phyloP scores from a whole-genome alignment of 1,139 yeast species.

The Pichia norvegensis region DNA sequence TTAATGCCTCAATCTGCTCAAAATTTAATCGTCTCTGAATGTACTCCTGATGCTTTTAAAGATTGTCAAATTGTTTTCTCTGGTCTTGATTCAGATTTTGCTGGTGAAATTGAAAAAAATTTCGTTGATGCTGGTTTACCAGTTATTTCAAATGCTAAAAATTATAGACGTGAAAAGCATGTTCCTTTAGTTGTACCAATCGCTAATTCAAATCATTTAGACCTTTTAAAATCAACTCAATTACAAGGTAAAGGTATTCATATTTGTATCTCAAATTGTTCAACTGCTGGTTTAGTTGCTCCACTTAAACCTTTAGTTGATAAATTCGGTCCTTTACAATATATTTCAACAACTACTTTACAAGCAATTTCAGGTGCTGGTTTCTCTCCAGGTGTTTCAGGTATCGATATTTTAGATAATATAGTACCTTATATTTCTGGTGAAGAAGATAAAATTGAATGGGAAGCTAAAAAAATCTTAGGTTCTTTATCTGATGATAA shows the following conservation, averaged over 20 bases:
- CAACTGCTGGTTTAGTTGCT: conserved; percentile 96
- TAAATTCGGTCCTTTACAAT: conserved; percentile 79
- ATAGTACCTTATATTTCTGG: conserved; percentile 92
- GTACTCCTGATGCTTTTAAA: conserved; percentile 66
- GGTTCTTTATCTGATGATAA: conserved; percentile 54
- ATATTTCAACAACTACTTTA: conserved; percentile 81
- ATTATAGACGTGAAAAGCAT: conserved; percentile 78
- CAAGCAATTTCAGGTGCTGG: conserved; percentile 99
- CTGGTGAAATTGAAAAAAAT: conserved; percentile 84
- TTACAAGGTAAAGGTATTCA: conserved; percentile 64
- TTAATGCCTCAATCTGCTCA: conserved; percentile 65
- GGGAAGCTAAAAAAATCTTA: conserved; percentile 94
- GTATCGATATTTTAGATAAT: conserved; percentile 90
- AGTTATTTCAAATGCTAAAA: conserved; percentile 90
- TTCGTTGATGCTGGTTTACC: conserved; percentile 76
- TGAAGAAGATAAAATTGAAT: conserved; percentile 96
- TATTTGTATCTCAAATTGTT: conserved; percentile 94
- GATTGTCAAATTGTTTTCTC: conserved; percentile 93
- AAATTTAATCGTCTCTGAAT: conserved; percentile 61
- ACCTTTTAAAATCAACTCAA: conserved; percentile 59
- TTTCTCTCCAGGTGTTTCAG: conserved; percentile 94
- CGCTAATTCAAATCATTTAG: conserved; percentile 88
- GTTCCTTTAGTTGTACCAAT: conserved; percentile 96
- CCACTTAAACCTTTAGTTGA: conserved; percentile 91
- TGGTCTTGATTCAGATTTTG: conserved; percentile 88